Base-by-base conservation (phyloP, 768 basidiomycete species). In the Boletus sensibilis region DNA sequence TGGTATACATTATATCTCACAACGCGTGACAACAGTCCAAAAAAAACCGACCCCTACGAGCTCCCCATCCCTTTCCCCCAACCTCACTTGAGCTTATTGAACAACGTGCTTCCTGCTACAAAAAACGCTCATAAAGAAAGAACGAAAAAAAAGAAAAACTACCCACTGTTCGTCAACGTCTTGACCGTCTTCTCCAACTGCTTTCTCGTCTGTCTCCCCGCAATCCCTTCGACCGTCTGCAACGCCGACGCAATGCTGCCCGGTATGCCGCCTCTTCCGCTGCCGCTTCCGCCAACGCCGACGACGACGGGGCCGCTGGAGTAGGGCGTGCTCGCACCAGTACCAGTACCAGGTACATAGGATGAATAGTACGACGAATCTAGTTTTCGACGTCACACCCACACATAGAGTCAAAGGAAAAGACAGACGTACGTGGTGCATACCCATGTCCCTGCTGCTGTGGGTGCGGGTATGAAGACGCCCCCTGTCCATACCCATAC, bases 211-310 rank as follows among this genome's bases (percentile, higher is more conserved):
- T 77, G 78, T 60, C 73, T 75, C 4, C 85, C 84, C 18, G 82
- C 82, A 31, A 85, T 68, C 55, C 76, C 80, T 65, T 85, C 84
- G 20, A 87, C 75, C n/a, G 78, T 75, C 57, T 68, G 76, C 61
- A 78, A 61, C 40, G 83, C 84, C 13, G 61, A 41, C 45, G 53
- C 21, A 2, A 65, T n/a, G 0, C 50, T 29, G 71, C 76, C 33
- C 79, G 58, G 10, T 5, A 52, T 21, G 0, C 52, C 52, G 0
- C 59, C 57, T 5, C 40, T 31, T 10, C 54, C 52, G 35, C 41
- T 25, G 4, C 57, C 55, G 25, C 35, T 41, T 12, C 18, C 41
- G 8, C 25, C 46, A 3, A 29, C 6, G 33, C 40, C n/a, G 5
- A 27, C 13, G 21, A 35, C 25, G n/a, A 6, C n/a, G 1, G 40